These are phyloP conservation scores for Lindgomyces ingoldianus DNA, from an alignment of 495 filamentous ascomycete genomes.

Conservation along the genomic window DNA sequence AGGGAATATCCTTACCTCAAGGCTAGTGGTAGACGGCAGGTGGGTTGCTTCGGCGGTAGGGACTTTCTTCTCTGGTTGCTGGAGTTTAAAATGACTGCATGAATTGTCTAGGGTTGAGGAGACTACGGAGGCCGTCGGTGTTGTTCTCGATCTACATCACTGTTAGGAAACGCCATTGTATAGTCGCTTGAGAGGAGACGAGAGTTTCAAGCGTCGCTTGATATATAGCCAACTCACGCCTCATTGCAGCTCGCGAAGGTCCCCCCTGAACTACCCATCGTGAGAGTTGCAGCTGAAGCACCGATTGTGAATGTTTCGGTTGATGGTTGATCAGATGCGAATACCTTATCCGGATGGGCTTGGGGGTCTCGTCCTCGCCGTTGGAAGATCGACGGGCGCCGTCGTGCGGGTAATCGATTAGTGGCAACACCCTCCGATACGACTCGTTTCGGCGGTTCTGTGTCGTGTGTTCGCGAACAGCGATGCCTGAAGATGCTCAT, in stretches of 20 bases:
- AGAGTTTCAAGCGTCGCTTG: too few species aligned
- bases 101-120: background rate
- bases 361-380: background rate
- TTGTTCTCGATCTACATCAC: too few species aligned
- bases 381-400: background rate
- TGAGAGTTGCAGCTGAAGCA: background rate
- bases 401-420: background rate
- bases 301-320: background rate
- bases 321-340: background rate
- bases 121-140: too few species aligned
- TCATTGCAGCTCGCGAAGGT: too few species aligned
- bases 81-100: background rate
- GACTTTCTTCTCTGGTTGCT: background rate
- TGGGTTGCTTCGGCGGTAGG: background rate
- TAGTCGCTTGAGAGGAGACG: too few species aligned
- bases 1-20: background rate
- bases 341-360: background rate
- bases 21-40: background rate
- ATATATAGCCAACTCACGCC: too few species aligned
- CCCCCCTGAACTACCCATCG: too few species aligned
- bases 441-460: background rate
- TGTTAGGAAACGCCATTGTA: too few species aligned
- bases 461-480: background rate
- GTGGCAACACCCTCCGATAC: background rate
- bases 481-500: background rate